Percentiles rank a stretch among this genome's conserved stretches.
These are phyloP conservation scores for Arthrobotrys conoides DNA, from an alignment of 2,329 filamentous ascomycete genomes.

Conservation along the genomic window DNA sequence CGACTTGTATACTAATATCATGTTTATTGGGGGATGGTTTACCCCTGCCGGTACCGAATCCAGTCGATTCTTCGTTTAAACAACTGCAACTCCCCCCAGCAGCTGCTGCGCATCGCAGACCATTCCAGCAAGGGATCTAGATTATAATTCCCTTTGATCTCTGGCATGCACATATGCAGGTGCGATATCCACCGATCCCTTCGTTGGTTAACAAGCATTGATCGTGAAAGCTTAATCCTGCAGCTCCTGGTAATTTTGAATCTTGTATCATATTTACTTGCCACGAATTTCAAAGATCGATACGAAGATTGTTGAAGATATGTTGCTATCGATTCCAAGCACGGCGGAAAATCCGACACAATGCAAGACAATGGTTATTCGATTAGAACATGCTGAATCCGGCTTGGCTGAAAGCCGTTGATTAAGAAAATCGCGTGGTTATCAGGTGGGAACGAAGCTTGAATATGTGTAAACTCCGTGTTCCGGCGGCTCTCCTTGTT, in stretches of 20 bases:
- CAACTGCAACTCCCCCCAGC: neutral
- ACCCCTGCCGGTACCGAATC: constrained; percentile 10
- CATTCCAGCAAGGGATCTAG: constrained; percentile 37
- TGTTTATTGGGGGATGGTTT: neutral
- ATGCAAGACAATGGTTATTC: neutral
- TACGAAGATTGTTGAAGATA: neutral
- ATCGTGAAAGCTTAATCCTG: constrained; percentile 25
- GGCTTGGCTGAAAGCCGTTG: constrained; percentile 3
- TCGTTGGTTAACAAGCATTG: constrained; percentile 5
- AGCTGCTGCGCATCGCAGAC: constrained; percentile 17
- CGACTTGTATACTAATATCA: neutral
- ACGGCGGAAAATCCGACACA: neutral
- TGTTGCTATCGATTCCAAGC: neutral
- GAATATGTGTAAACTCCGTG: constrained; percentile 52
- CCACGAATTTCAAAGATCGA: neutral
- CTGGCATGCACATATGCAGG: constrained; percentile 42
- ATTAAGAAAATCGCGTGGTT: constrained; percentile 3
- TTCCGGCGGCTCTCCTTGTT: constrained; percentile 10
- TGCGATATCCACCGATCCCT: constrained; percentile 15
- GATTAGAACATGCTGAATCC: neutral
- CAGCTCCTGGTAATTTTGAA: constrained; percentile 42
- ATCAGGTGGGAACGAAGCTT: constrained; percentile 24
- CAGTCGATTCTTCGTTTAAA: constrained; percentile 2
- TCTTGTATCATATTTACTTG: constrained; percentile 2
- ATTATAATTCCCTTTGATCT: constrained; percentile 15